Evolutionary conservation across 768 basidiomycete genomes (phyloP), one percentile per base, ranked within the genome.

Genomic region (Leccinum subgranulosum): DNA sequence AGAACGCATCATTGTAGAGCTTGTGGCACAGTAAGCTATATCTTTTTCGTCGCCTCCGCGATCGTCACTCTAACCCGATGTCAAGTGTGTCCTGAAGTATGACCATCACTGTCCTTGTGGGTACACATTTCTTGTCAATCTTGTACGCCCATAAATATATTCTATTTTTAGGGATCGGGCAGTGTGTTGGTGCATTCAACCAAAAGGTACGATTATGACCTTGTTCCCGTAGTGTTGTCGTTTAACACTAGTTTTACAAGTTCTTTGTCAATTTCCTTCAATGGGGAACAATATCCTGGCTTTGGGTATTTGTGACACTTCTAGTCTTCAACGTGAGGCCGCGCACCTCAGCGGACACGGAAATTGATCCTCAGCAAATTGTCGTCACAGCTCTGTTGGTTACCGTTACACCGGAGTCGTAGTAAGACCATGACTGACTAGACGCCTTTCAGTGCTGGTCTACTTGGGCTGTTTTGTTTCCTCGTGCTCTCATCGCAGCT

Each of bases 101-200:
- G 92, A 94, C 66, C 92, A 94, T 72, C 92, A 94, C 66, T 94
- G 92, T 73, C 92, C 92, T 51, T 94, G 90, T 90, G 69, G 61
- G 86, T 76, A 6, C 19, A 25, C 45, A 39, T 27, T 55, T 53
- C 43, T 14, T 49, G 55, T 33, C 33, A 41, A 15, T 27, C 36
- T 8, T 19, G 52, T 47, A 27, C 12, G 43, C 27, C 51, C 23
- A 39, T 54, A 10, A 56, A 54, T 23, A 31, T 23, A 12, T 10
- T 49, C 46, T 43, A 6, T 58, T 41, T 55, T 56, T 28, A 84
- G 90, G 94, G 94, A 87, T 98, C 53, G 94, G 94, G 11, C 91
- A 94, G 66, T 98, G 94, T 62, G 92, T 97, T 19, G 94, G 94
- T 11, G 94, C 93, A 51, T 82, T 84, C 39, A 98, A 98, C 68